Percentiles rank a stretch among this genome's conserved stretches.
Evolutionary conservation across 2,329 filamentous ascomycete genomes (phyloP).

Genomic region (Chalaropsis thielavioides): DNA sequence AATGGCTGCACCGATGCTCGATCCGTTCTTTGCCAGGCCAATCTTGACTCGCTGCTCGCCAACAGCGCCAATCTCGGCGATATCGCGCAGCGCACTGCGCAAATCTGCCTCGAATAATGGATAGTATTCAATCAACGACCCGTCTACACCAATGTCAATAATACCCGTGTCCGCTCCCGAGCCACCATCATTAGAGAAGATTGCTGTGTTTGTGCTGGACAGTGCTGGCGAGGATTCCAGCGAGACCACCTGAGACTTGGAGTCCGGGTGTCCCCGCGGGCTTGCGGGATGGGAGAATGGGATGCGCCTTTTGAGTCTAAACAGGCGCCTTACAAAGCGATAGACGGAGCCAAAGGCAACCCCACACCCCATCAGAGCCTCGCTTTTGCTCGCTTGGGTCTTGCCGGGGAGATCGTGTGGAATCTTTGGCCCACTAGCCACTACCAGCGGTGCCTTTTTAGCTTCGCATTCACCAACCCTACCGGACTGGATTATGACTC

Average conservation of each 20-base stretch:
- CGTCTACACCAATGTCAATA: constrained; percentile 55
- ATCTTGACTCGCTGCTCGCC: constrained; percentile 54
- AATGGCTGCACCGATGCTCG: constrained; percentile 55
- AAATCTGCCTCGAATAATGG: constrained; percentile 53
- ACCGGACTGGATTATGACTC: constrained; percentile 20
- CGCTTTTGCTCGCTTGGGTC: not conserved
- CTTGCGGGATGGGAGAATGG: not conserved
- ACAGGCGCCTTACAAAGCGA: not conserved
- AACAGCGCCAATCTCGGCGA: constrained; percentile 42
- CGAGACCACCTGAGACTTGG: not conserved
- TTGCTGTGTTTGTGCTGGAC: not conserved
- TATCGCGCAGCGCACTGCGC: constrained; percentile 46
- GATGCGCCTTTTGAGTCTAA: too few species aligned
- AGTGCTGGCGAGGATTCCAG: not conserved
- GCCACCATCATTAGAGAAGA: not conserved
- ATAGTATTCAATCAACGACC: constrained; percentile 58
- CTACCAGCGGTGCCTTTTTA: not conserved
- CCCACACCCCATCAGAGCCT: not conserved
- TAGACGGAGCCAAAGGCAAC: not conserved
- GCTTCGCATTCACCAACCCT: constrained; percentile 2
- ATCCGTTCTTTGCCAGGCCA: constrained; percentile 59
- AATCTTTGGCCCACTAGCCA: not conserved
- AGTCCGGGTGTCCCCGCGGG: not conserved
- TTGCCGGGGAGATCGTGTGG: not conserved
- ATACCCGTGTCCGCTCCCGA: constrained; percentile 29